Evolutionary conservation across 75 land plant genomes (phyloP).

Genomic region (Pseudotsuga menziesii): DNA sequence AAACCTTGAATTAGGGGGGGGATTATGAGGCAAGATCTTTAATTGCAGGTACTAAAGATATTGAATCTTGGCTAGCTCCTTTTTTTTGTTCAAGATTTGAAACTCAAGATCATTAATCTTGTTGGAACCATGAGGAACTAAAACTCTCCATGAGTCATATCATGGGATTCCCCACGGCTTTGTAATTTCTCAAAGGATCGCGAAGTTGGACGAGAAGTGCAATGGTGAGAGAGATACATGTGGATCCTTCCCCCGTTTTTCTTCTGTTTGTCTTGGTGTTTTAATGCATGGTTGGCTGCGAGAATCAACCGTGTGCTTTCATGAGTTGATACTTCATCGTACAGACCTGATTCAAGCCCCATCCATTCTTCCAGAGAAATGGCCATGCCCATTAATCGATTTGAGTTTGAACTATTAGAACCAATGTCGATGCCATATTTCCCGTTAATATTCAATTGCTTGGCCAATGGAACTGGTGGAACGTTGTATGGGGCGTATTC

Average conservation of each 20-base stretch:
- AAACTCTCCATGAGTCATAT: constrained; percentile 50
- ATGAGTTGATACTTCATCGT: constrained; percentile 3
- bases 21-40: too few relatives aligned
- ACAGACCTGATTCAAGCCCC: constrained; percentile 16
- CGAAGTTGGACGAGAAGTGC: constrained; percentile 69
- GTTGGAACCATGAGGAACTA: background rate
- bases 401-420: constrained; percentile 3
- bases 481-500: constrained; percentile 21
- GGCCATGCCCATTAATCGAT: constrained; percentile 29
- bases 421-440: background rate
- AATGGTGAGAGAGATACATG: constrained; percentile 34
- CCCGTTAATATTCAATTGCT: background rate
- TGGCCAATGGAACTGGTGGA: constrained; percentile 23
- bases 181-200: constrained; percentile 68
- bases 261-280: background rate
- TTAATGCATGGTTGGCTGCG: constrained; percentile 22
- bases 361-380: constrained; percentile 56
- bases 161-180: constrained; percentile 81
- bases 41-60: too few relatives aligned
- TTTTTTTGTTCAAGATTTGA: too few relatives aligned
- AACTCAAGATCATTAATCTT: too few relatives aligned
- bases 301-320: constrained; percentile 17
- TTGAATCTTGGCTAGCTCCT: too few relatives aligned
- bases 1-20: too few relatives aligned
- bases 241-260: constrained; percentile 18